Percentiles rank a stretch among this genome's conserved stretches.
These are phyloP conservation scores for Platismatia glauca DNA, from an alignment of 495 filamentous ascomycete species.

Conservation along the genomic window DNA sequence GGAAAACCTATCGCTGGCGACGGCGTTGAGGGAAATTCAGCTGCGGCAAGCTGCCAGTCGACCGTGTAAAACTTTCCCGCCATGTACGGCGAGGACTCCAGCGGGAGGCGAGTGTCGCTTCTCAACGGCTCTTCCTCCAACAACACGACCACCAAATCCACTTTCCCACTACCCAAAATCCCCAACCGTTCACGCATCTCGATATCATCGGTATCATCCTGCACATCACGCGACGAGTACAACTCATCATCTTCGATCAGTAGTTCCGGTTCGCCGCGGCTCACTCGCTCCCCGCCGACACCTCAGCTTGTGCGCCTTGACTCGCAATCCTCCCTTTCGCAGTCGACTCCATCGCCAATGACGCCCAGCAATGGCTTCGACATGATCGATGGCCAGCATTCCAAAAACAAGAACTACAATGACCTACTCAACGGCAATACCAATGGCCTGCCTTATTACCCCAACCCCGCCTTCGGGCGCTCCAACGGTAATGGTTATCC, in stretches of 20 bases:
- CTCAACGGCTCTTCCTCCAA: conserved; percentile 21
- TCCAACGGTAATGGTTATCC: conserved; percentile 9
- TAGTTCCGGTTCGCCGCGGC: conserved; percentile 21
- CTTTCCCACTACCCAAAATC: conserved; percentile 3
- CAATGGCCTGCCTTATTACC: conserved; percentile 12
- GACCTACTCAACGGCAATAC: conserved; percentile 1
- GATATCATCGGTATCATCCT: conserved; percentile 15
- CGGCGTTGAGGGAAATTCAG: background rate
- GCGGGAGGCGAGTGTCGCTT: conserved; percentile 27
- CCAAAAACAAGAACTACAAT: conserved; percentile 9
- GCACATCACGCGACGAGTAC: conserved; percentile 10
- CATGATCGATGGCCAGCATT: conserved; percentile 16
- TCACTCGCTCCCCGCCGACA: conserved; percentile 29
- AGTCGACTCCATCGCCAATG: conserved; percentile 26
- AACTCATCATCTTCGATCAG: conserved; percentile 13
- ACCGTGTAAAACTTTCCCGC: conserved; percentile 6
- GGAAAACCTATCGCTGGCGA: background rate
- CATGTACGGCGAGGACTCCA: conserved; percentile 26
- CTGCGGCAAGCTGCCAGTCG: background rate
- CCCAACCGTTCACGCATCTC: conserved; percentile 13
- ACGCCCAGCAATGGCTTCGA: conserved; percentile 25
- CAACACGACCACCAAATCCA: conserved; percentile 7
- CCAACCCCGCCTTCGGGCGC: conserved; percentile 4
- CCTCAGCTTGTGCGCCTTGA: conserved; percentile 29
- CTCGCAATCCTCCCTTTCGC: conserved; percentile 28